Percentiles rank a stretch among this genome's conserved stretches.
Evolutionary conservation across 805 yeast species (phyloP).

Genomic region (Maudiozyma saulgeensis): DNA sequence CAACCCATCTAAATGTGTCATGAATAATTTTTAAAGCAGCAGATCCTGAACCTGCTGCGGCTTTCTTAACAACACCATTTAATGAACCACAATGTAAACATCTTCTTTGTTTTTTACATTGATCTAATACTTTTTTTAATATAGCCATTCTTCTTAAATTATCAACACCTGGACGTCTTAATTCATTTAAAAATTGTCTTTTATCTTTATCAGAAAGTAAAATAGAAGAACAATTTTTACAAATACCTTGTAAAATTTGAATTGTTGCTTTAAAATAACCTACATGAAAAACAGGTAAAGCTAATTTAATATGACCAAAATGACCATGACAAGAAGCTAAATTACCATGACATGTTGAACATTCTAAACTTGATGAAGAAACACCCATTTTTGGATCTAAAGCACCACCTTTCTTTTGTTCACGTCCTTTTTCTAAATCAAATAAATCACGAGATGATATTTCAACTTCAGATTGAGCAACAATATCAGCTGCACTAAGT

Average conservation of each 20-base stretch:
- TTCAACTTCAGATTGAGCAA: constrained; percentile 91
- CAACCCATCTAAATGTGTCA: constrained; percentile 91
- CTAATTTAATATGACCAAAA: constrained; percentile 88
- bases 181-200: constrained; percentile 60
- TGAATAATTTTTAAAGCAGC: constrained; percentile 94
- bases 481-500: constrained; percentile 80
- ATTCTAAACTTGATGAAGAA: constrained; percentile 74
- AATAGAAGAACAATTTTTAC: constrained; percentile 79
- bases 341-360: constrained; percentile 86
- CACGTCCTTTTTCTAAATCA: constrained; percentile 80
- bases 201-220: constrained; percentile 65
- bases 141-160: constrained; percentile 87
- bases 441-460: constrained; percentile 84
- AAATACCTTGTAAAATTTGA: constrained; percentile 78
- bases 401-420: constrained; percentile 79
- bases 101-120: constrained; percentile 89
- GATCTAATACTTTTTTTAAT: constrained; percentile 73
- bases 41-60: constrained; percentile 82
- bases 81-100: constrained; percentile 80
- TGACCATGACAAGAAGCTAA: constrained; percentile 96
- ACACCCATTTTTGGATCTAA: constrained; percentile 91
- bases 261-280: constrained; percentile 92
- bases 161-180: constrained; percentile 81
- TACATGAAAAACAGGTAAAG: constrained; percentile 93
- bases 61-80: constrained; percentile 96